Evolutionary conservation across 306 rosid species (phyloP).

Genomic region (Trifolium fragiferum): DNA sequence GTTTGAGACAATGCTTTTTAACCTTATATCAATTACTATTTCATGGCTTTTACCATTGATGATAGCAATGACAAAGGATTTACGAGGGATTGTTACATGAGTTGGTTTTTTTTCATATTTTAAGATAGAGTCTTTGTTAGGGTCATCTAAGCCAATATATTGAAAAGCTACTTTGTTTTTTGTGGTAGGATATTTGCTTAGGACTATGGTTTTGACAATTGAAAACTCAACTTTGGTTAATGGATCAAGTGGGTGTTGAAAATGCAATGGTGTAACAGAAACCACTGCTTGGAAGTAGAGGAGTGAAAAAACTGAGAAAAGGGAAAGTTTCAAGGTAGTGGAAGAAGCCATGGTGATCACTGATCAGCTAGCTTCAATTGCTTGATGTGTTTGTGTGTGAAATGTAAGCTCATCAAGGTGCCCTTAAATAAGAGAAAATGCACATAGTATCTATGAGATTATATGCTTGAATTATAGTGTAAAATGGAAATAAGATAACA

Average conservation of each 20-base stretch:
- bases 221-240: slow-evolving; percentile 37
- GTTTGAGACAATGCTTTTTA: slow-evolving; percentile 34
- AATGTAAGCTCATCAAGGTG: neutral
- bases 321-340: slow-evolving; percentile 12
- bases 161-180: neutral
- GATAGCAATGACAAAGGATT: slow-evolving; percentile 31
- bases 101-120: neutral
- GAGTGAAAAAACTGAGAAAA: neutral
- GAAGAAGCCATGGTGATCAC: neutral
- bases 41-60: slow-evolving; percentile 37
- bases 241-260: slow-evolving; percentile 49
- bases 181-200: slow-evolving; percentile 27
- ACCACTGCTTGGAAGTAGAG: slow-evolving; percentile 24
- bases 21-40: slow-evolving; percentile 23
- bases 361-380: too few species aligned
- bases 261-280: neutral
- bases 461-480: too few species aligned
- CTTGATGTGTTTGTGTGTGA: neutral
- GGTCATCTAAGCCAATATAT: slow-evolving; percentile 24
- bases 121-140: neutral
- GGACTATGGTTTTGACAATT: slow-evolving; percentile 35
- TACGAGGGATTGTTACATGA: slow-evolving; percentile 21
- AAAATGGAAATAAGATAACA: too few species aligned
- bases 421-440: neutral
- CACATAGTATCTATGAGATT: neutral